Evolutionary conservation across 73 alveolate species (phyloP), one percentile per base, ranked within the genome.

Genomic region (Paramecium pentaurelia): DNA sequence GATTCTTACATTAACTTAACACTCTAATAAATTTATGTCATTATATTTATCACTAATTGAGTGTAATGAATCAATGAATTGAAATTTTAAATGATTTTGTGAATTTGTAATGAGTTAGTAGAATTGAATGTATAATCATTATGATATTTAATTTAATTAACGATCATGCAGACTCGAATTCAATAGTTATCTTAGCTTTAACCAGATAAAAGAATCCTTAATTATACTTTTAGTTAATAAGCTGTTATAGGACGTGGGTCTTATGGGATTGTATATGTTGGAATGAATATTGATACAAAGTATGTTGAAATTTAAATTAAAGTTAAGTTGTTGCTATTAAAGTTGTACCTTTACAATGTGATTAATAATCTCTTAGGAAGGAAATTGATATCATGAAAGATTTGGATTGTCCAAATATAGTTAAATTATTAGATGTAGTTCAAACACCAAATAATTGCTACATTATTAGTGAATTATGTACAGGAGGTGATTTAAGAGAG

Each of bases 301-400:
- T 75, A 75, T 38, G 88, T 75, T 27, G 84, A 36, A 38, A 38
- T 75, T 75, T 36, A 25, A 38, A 38, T 54, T 42, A 75, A 30
- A 75, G 88, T 25, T 38, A 75, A 75, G 38, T 75, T 38, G 88
- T 75, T 30, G 88, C 88, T 42, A 38, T 75, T 25, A 75, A 75
- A 75, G 88, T 42, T 37, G 88, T 75, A 75, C 88, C 88, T 38
- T 38, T 38, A 25, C 11, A 38, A 36, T 36, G 68, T n/a, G 88
- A 75, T 12, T 6, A 75, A 18, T 44, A 75, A 75, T 22, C 88
- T 22, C 88, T 75, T 2, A 30, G 60, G 11, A 75, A 75, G 40
- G 95, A 92, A 83, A 86, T 92, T 9, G 95, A 92, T 30, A 77
- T 80, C 10, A 58, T 93, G 92, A 85, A 88, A 70, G 95, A 86